These are phyloP conservation scores for Dictyostelium purpureum DNA, from an alignment of 78 protist genomes.

Conservation along the genomic window DNA sequence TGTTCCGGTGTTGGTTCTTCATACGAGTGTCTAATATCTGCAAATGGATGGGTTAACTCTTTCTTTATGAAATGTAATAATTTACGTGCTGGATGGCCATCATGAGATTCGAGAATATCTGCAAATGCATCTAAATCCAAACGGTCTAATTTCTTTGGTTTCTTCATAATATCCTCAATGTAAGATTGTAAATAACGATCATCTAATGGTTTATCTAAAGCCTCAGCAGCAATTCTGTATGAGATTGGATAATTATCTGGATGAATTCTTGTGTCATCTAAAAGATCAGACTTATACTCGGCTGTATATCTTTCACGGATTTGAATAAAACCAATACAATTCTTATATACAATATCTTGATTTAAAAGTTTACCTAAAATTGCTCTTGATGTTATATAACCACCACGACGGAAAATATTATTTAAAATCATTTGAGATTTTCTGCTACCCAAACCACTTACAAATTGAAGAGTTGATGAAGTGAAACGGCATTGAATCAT, in stretches of 20 bases:
- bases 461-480: constrained; percentile 59
- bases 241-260: constrained; percentile 41
- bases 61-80: constrained; percentile 10
- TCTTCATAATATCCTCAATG: constrained; percentile 25
- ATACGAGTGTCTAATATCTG: constrained; percentile 42
- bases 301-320: constrained; percentile 30
- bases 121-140: constrained; percentile 73
- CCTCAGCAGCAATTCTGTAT: constrained; percentile 66
- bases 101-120: constrained; percentile 12
- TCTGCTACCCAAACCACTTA: constrained; percentile 71
- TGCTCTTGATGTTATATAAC: background rate
- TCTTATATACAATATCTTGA: constrained; percentile 58
- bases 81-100: constrained; percentile 27
- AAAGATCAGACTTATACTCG: background rate
- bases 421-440: constrained; percentile 67
- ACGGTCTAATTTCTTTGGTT: constrained; percentile 51
- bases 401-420: constrained; percentile 33
- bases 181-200: background rate
- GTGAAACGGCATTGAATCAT: constrained; percentile 33
- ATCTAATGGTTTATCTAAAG: constrained; percentile 37
- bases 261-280: constrained; percentile 78
- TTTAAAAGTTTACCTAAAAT: constrained; percentile 20
- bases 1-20: constrained; percentile 20
- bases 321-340: constrained; percentile 75
- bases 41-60: constrained; percentile 61